Evolutionary conservation across 1,284 basidiomycete genomes (phyloP), one percentile per base, ranked within the genome.

Genomic region (Trichosporon sp.): DNA sequence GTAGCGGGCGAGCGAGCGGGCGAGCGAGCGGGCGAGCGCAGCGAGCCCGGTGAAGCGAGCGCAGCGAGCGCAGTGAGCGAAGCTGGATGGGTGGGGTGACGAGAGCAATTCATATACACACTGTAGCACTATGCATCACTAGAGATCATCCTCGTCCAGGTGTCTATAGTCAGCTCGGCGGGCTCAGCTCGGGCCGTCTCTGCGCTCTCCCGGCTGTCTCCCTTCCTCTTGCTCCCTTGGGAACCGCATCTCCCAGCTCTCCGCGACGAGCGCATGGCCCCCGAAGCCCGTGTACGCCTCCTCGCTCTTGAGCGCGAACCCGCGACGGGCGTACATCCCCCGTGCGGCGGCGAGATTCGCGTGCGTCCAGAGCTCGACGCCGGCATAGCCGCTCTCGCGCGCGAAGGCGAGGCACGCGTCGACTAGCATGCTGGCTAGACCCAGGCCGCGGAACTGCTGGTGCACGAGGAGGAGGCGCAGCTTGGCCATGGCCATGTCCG

Each of bases 321-420:
- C 72, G 21, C 67, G 67, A 25, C 32, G 35, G n/a, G 65, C 64
- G 8, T 73, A 73, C 12, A 73, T 65, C 3, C n/a, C 7, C 27
- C 69, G n/a, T 3, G 72, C 72, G 11, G 64, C 65, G 8, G 15
- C 21, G 27, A 73, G 69, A n/a, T 38, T 34, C 25, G 25, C 42
- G 12, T 73, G 69, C 25, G 72, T 73, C 72, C 69, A 68, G 31
- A 73, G 66, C 51, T 68, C 69, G 51, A 73, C 23, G 15, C 38
- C 32, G 35, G 6, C 23, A 29, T 70, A 73, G 2, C 72, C 69
- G 25, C 21, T 31, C 6, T 64, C 67, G 29, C 67, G 53, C 1
- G 69, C 68, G 27, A 58, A 68, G 11, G 42, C 58, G 21, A 72
- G 47, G 8, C 53, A 44, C 44, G 47, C 65, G 35, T 72, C 69